These are phyloP conservation scores for Cladorrhinum samala DNA, from an alignment of 495 filamentous ascomycete species.

Conservation along the genomic window DNA sequence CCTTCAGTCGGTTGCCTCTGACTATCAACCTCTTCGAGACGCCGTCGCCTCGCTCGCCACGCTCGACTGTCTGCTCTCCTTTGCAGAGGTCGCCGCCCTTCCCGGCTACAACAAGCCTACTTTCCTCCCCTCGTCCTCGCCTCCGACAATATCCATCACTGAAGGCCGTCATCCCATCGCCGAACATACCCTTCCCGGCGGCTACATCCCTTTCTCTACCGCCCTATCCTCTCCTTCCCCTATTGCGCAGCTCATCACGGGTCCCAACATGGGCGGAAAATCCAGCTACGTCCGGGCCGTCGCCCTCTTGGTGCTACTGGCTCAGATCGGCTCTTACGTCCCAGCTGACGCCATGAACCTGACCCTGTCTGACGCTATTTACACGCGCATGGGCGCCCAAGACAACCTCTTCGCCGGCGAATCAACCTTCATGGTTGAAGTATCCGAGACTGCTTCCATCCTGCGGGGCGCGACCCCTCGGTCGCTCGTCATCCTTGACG, in stretches of 20 bases:
- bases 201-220: slow-evolving; percentile 91
- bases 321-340: slow-evolving; percentile 91
- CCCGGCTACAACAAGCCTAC: slow-evolving; percentile 88
- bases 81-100: slow-evolving; percentile 73
- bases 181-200: slow-evolving; percentile 77
- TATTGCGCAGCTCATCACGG: slow-evolving; percentile 83
- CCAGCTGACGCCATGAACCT: slow-evolving; percentile 69
- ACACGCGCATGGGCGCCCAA: slow-evolving; percentile 93
- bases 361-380: slow-evolving; percentile 83
- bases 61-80: slow-evolving; percentile 83
- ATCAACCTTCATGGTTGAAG: slow-evolving; percentile 96
- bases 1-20: slow-evolving; percentile 62
- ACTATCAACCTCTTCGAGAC: slow-evolving; percentile 87
- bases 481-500: slow-evolving; percentile 86
- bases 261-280: slow-evolving; percentile 99
- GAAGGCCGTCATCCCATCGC: slow-evolving; percentile 93
- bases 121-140: slow-evolving; percentile 53
- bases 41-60: slow-evolving; percentile 79
- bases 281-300: slow-evolving; percentile 89
- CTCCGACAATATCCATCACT: slow-evolving; percentile 62
- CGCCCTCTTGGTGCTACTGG: slow-evolving; percentile 88
- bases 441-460: slow-evolving; percentile 86
- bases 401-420: slow-evolving; percentile 97
- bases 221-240: slow-evolving; percentile 52
- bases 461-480: slow-evolving; percentile 77